These are phyloP conservation scores for Xylariales sp. DNA, from an alignment of 2,329 filamentous ascomycete species.

Conservation along the genomic window DNA sequence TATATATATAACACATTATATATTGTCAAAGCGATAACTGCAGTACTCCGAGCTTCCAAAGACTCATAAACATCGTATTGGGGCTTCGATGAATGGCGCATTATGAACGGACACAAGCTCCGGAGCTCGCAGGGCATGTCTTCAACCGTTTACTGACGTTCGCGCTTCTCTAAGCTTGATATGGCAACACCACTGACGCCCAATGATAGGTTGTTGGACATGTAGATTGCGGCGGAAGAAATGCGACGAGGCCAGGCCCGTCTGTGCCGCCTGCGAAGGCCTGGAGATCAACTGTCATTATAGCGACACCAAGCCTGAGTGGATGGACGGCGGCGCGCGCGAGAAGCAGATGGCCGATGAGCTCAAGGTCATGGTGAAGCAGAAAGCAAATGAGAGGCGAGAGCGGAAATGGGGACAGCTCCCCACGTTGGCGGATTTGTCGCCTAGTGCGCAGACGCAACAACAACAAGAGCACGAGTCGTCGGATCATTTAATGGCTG, in stretches of 20 bases:
- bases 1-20: not conserved
- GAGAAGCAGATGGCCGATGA: constrained; percentile 53
- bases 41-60: not conserved
- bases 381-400: constrained; percentile 61
- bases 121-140: constrained; percentile 38
- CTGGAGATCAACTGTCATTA: constrained; percentile 57
- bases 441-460: constrained; percentile 20
- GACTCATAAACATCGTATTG: constrained; percentile 3
- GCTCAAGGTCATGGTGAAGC: constrained; percentile 68
- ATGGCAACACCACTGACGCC: constrained; percentile 22
- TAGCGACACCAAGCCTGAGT: constrained; percentile 51
- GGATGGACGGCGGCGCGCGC: constrained; percentile 51
- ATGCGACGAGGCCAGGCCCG: constrained; percentile 55
- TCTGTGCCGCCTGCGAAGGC: constrained; percentile 52
- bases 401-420: constrained; percentile 60
- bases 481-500: constrained; percentile 20
- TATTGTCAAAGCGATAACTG: not conserved
- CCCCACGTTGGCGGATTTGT: constrained; percentile 21
- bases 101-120: constrained; percentile 34
- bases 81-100: constrained; percentile 21
- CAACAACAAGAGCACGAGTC: constrained; percentile 5
- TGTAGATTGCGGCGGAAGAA: constrained; percentile 58
- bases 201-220: constrained; percentile 52
- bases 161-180: not conserved
- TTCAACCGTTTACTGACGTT: not conserved